These are phyloP conservation scores for Ophiosphaerella herpotricha DNA, from an alignment of 2,329 filamentous ascomycete species.

Conservation along the genomic window DNA sequence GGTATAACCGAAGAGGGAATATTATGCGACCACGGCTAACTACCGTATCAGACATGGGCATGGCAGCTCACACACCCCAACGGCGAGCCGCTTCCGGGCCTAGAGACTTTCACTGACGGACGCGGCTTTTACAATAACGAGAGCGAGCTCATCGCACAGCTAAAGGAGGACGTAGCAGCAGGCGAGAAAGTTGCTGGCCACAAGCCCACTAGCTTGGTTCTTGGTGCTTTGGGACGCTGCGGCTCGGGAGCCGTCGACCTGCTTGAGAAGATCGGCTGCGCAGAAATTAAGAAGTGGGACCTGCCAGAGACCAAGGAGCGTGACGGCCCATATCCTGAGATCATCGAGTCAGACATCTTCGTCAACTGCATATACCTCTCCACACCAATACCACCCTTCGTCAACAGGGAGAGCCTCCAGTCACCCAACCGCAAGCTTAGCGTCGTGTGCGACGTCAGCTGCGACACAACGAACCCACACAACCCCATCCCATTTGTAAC, in stretches of 20 bases:
- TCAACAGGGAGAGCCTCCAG: conserved; percentile 71
- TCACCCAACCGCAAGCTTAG: conserved; percentile 71
- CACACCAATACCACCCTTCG: conserved; percentile 78
- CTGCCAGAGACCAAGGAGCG: conserved; percentile 72
- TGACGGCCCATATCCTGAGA: conserved; percentile 76
- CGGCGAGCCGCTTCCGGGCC: conserved; percentile 67
- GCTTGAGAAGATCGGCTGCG: conserved; percentile 73
- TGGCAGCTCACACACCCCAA: conserved; percentile 75
- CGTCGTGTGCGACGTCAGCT: conserved; percentile 61
- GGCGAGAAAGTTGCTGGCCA: conserved; percentile 70
- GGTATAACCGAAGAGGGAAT: conserved; percentile 16
- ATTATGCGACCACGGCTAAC: conserved; percentile 9
- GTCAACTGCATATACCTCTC: conserved; percentile 73
- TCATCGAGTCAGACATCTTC: conserved; percentile 65
- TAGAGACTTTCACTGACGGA: conserved; percentile 57
- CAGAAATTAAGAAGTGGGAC: conserved; percentile 75
- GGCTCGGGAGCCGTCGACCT: conserved; percentile 83
- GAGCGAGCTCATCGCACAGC: conserved; percentile 70
- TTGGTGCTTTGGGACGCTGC: conserved; percentile 79
- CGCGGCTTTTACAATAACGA: conserved; percentile 73
- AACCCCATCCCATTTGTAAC: conserved; percentile 81
- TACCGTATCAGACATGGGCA: conserved; percentile 69
- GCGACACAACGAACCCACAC: conserved; percentile 74
- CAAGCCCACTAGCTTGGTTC: conserved; percentile 76
- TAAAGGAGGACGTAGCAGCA: conserved; percentile 71